Evolutionary conservation across 805 yeast genomes (phyloP), one percentile per base, ranked within the genome.

Genomic region (Kuraishia capsulata): DNA sequence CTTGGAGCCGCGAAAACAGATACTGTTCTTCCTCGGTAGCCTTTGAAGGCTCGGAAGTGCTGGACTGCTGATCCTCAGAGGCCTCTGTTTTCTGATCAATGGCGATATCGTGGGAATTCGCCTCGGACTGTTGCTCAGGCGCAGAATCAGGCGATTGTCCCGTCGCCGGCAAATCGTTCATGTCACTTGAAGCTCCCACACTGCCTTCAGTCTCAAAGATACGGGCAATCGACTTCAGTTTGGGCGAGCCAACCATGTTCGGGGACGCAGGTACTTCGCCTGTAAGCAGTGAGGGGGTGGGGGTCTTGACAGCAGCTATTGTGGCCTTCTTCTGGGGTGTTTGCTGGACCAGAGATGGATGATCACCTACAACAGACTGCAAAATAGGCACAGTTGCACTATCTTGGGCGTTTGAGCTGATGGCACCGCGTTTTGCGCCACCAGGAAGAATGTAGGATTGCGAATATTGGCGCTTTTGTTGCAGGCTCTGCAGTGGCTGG

Each of bases 1-100:
- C 88, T 54, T 82, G 86, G 20, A 82, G 55, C 51, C 81, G 81
- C 2, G 81, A 66, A 2, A 85, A 85, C 35, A 82, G 60, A 37
- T 74, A 75, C 47, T 74, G 82, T 53, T 76, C 84, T 50, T 76
- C 82, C 26, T 32, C 35, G 8, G 35, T 32, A 13, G 23, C 14
- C 35, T 21, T 32, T 5, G 6, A 5, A 11, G 5, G 14, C n/a
- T 9, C 20, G 35, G 24, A 10, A 6, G 11, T 10, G 10, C 10
- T 30, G 18, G 20, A 18, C 33, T 30, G 18, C 44, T 39, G 6
- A 54, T 44, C 28, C 51, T 28, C 31, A 17, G 31, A 28, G 13
- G 18, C 17, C 18, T 33, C 26, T 13, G 35, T 5, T 25, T 35
- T 41, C 14, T 41, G 47, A 19, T 32, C 23, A 16, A 31, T 24